Evolutionary conservation across 768 basidiomycete species (phyloP).

Genomic region (Naganishia vishniacii): DNA sequence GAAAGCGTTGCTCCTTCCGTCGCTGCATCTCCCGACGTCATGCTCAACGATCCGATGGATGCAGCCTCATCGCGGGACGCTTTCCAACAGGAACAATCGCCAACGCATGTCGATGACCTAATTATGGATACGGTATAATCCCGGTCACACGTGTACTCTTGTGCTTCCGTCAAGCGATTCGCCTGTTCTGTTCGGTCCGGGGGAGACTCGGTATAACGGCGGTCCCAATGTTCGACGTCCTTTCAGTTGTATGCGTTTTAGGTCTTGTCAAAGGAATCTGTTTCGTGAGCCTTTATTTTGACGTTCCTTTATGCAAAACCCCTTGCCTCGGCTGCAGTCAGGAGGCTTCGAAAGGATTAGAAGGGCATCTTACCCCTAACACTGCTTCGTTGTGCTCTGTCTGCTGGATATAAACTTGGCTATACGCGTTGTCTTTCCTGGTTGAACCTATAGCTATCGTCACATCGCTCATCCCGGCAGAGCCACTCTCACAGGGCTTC

Average conservation of each 20-base stretch:
- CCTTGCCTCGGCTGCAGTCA: neutral
- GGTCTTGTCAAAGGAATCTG: neutral
- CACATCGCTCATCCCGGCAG: too few relatives aligned
- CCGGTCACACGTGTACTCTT: neutral
- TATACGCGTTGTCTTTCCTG: neutral
- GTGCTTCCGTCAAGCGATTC: too few relatives aligned
- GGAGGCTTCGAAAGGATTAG: conserved; percentile 3
- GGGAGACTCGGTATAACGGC: neutral
- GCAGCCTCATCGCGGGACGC: neutral
- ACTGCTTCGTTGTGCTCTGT: too few relatives aligned
- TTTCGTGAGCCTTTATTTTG: neutral
- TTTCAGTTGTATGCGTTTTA: conserved; percentile 13
- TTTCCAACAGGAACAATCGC: conserved; percentile 2
- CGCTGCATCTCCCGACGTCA: neutral
- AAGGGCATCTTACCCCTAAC: neutral
- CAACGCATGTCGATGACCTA: conserved; percentile 12
- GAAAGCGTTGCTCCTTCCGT: neutral
- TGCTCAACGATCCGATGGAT: conserved; percentile 14
- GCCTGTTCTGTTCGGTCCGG: neutral
- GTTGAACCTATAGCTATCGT: too few relatives aligned
- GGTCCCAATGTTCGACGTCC: neutral
- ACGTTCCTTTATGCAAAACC: neutral
- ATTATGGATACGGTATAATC: conserved; percentile 13
- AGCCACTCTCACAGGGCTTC: too few relatives aligned
- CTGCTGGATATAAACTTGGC: neutral